Percentiles rank a stretch among this genome's conserved stretches.
phyloP scores from a whole-genome alignment of 2,329 filamentous ascomycete genomes.

The Sclerotinia borealis region DNA sequence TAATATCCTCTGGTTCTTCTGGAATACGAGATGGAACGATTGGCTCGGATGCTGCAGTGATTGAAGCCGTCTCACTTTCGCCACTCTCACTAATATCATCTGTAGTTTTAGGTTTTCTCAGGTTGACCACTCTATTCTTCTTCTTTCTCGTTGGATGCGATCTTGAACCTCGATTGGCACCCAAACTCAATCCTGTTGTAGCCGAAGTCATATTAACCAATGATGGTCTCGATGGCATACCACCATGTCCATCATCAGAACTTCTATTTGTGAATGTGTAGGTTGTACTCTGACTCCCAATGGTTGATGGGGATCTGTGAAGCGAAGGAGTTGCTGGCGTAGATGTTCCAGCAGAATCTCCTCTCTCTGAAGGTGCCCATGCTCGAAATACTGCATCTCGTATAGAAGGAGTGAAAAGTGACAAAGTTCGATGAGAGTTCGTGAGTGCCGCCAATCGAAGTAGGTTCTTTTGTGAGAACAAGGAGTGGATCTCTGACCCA shows the following conservation, averaged over 20 bases:
- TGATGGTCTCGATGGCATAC: slow-evolving; percentile 60
- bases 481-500: slow-evolving; percentile 72
- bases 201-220: slow-evolving; percentile 56
- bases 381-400: slow-evolving; percentile 85
- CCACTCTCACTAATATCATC: slow-evolving; percentile 36
- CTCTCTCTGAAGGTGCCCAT: slow-evolving; percentile 68
- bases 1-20: slow-evolving; percentile 54
- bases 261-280: slow-evolving; percentile 68
- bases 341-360: slow-evolving; percentile 27
- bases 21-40: slow-evolving; percentile 50
- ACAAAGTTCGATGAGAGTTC: slow-evolving; percentile 84
- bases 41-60: slow-evolving; percentile 56
- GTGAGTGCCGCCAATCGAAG: slow-evolving; percentile 74
- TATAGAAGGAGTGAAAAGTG: slow-evolving; percentile 87
- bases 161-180: slow-evolving; percentile 47
- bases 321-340: slow-evolving; percentile 43
- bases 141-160: slow-evolving; percentile 64
- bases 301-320: slow-evolving; percentile 57
- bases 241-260: slow-evolving; percentile 51
- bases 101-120: slow-evolving; percentile 53
- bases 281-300: slow-evolving; percentile 50
- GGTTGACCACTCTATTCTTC: slow-evolving; percentile 77
- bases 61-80: slow-evolving; percentile 44
- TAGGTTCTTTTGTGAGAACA: slow-evolving; percentile 94
- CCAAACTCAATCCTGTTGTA: slow-evolving; percentile 56